Evolutionary conservation across 306 rosid genomes (phyloP), one percentile per base, ranked within the genome.

Genomic region (Quercus parvula): DNA sequence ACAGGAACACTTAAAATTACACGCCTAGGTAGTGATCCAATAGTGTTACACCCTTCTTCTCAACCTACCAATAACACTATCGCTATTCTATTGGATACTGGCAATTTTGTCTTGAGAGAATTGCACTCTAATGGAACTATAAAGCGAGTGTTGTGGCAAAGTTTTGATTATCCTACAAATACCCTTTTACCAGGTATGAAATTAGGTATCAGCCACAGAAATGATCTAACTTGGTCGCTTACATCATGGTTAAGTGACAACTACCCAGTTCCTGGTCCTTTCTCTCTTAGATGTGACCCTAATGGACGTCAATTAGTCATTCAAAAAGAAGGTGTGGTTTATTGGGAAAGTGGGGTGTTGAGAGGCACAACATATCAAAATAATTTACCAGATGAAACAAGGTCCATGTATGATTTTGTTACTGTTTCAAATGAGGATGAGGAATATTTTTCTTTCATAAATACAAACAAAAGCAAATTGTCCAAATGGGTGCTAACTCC

Each of bases 91-190:
- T 38, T 49, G 64, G 75, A 80, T 56, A 75, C 75, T 18, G 79
- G 84, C 30, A 80, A 80, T 75, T 75, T 75, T 6, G 41, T 80
- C 20, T 54, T 68, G n/a, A 68, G 11, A 44, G 75, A 80, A 57
- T 14, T 66, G 20, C 19, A 67, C 15, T 31, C 69, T 30, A 68
- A 68, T 56, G 79, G 63, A 2, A 56, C 24, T 0, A 49, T 13
- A 15, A 15, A 51, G 5, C 68, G 2, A 1, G 70, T 74, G 61
- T 24, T 74, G 17, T 74, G 24, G 24, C 24, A 22, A 22, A 22
- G 24, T 22, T 22, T 22, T 22, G 24, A 22, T 22, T 22, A 22
- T 5, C 79, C 79, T 55, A 13, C 59, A 17, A 25, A 22, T 1
- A 35, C 22, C 12, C 6, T 80, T 14, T 56, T 74, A 20, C 75